These are phyloP conservation scores for Porogramme epimiltina DNA, from an alignment of 1,284 basidiomycete species.

Conservation along the genomic window DNA sequence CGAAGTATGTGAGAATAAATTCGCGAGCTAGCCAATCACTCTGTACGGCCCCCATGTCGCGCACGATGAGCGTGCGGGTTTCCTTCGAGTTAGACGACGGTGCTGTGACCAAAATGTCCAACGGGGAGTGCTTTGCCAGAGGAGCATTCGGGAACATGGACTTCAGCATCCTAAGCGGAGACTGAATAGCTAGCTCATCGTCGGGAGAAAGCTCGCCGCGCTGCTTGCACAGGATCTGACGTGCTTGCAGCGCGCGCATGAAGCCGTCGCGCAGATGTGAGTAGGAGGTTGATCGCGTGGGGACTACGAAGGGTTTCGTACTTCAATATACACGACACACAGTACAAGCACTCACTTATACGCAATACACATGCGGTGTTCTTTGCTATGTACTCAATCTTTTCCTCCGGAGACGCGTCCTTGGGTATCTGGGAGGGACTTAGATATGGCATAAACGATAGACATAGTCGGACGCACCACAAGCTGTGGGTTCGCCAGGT, in stretches of 20 bases:
- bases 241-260: conserved; percentile 71
- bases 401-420: conserved; percentile 62
- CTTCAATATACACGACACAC: neutral
- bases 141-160: conserved; percentile 74
- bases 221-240: conserved; percentile 58
- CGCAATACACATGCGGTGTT: conserved; percentile 75
- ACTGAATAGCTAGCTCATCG: conserved; percentile 55
- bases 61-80: conserved; percentile 62
- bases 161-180: conserved; percentile 72
- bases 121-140: conserved; percentile 61
- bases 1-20: conserved; percentile 75
- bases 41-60: conserved; percentile 71
- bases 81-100: conserved; percentile 44
- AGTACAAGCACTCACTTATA: conserved; percentile 46
- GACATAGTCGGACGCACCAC: conserved; percentile 37
- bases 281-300: conserved; percentile 80
- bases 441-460: neutral
- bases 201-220: conserved; percentile 56
- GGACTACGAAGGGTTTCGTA: conserved; percentile 51
- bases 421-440: conserved; percentile 40
- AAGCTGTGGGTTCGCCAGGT: conserved; percentile 63
- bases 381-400: conserved; percentile 65
- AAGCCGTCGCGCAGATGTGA: conserved; percentile 87
- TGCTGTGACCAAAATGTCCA: conserved; percentile 68
- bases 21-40: conserved; percentile 75